Evolutionary conservation across 176 grass and related monocot genomes (phyloP).

Genomic region (Canna indica): DNA sequence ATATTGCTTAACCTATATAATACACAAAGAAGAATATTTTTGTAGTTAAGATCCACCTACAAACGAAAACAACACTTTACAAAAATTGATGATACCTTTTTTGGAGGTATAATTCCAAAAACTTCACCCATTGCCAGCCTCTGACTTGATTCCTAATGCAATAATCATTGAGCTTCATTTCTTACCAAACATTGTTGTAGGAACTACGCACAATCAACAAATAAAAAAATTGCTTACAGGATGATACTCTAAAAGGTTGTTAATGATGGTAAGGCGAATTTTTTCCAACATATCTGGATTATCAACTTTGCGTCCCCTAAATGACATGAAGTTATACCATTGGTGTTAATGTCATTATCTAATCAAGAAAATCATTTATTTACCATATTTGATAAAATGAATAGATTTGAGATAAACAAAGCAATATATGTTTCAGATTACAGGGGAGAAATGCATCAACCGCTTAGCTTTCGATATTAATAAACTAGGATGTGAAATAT

Average conservation of each 20-base stretch:
- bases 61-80: not conserved
- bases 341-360: not conserved
- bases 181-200: not conserved
- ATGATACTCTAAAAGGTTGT: constrained; percentile 90
- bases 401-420: not conserved
- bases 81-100: constrained; percentile 38
- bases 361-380: not conserved
- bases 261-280: constrained; percentile 84
- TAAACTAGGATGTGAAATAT: not conserved
- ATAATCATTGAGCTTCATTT: not conserved
- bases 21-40: not conserved
- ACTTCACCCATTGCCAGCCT: constrained; percentile 91
- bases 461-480: not conserved
- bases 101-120: constrained; percentile 83
- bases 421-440: not conserved
- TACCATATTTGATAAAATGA: not conserved
- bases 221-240: constrained; percentile 52
- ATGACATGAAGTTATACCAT: not conserved
- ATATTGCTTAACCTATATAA: not conserved
- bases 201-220: constrained; percentile 13
- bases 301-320: constrained; percentile 77
- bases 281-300: constrained; percentile 77
- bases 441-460: not conserved
- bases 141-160: constrained; percentile 79
- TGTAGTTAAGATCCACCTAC: not conserved